Evolutionary conservation across 768 basidiomycete species (phyloP).

Genomic region (Amyloporia xantha): DNA sequence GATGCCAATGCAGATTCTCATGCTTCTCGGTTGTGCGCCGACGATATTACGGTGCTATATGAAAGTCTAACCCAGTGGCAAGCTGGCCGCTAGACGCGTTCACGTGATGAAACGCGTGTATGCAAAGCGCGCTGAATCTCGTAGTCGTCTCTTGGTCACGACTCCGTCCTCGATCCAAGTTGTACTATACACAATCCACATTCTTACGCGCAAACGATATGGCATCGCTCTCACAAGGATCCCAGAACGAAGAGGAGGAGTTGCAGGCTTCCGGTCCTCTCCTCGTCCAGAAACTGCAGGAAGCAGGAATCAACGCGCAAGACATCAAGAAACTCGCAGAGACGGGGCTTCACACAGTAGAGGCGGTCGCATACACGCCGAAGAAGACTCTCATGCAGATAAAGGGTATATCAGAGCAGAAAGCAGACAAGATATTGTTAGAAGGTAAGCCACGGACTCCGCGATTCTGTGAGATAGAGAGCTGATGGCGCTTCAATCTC

Average conservation of each 20-base stretch:
- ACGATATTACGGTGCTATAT: no score
- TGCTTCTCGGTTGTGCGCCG: no score
- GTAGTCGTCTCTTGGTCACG: no score
- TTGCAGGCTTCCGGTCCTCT: constrained; percentile 70
- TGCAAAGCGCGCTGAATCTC: no score
- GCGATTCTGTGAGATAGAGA: neutral
- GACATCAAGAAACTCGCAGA: constrained; percentile 95
- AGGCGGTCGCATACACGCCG: constrained; percentile 93
- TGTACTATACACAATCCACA: no score
- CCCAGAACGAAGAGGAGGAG: constrained; percentile 46
- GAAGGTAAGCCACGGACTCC: constrained; percentile 56
- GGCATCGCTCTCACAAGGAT: constrained; percentile 50
- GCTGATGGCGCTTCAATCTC: constrained; percentile 3
- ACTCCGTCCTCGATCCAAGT: no score
- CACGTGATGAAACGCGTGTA: no score
- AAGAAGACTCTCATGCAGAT: constrained; percentile 88
- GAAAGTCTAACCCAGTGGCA: no score
- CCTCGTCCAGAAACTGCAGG: constrained; percentile 78
- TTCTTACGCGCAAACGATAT: no score
- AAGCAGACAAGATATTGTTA: constrained; percentile 91
- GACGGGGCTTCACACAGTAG: constrained; percentile 89
- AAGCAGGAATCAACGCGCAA: constrained; percentile 81
- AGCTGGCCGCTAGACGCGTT: no score
- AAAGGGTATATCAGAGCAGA: constrained; percentile 95
- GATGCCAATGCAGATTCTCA: no score